Conservation (phyloP, 805 yeast species). For the Vanderwaltozyma verrucispora region DNA sequence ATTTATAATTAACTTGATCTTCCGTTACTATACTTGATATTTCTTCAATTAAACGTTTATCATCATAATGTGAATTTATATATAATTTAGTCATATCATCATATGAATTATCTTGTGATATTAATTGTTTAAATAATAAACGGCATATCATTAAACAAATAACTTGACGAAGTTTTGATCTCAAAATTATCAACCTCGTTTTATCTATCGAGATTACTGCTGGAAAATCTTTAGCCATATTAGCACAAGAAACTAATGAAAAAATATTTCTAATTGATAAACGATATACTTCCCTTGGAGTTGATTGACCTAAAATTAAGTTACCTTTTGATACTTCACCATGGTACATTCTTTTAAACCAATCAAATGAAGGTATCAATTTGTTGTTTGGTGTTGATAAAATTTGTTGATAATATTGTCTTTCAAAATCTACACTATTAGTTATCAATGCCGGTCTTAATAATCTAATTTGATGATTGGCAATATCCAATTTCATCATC, state of each 20-base stretch:
- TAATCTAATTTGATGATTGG: conserved; percentile 88
- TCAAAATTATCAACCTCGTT: conserved; percentile 58
- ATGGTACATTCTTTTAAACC: conserved; percentile 41
- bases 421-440: conserved; percentile 81
- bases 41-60: conserved; percentile 50
- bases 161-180: conserved; percentile 79
- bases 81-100: conserved; percentile 28
- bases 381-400: conserved; percentile 43
- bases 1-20: conserved; percentile 74
- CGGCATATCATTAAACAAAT: conserved; percentile 70
- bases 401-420: conserved; percentile 54
- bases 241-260: conserved; percentile 61
- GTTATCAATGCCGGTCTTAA: conserved; percentile 75
- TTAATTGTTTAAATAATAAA: conserved; percentile 61
- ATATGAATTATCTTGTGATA: conserved; percentile 27
- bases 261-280: conserved; percentile 42
- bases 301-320: conserved; percentile 3
- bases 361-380: conserved; percentile 49
- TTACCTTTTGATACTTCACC: conserved; percentile 17
- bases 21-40: conserved; percentile 72
- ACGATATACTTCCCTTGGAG: conserved; percentile 26
- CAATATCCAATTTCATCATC: conserved; percentile 91
- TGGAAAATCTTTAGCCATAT: conserved; percentile 75
- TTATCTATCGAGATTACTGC: conserved; percentile 75
- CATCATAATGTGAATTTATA: conserved; percentile 29